Evolutionary conservation across 148 eudicot genomes (phyloP).

Genomic region (Cornus controversa): DNA sequence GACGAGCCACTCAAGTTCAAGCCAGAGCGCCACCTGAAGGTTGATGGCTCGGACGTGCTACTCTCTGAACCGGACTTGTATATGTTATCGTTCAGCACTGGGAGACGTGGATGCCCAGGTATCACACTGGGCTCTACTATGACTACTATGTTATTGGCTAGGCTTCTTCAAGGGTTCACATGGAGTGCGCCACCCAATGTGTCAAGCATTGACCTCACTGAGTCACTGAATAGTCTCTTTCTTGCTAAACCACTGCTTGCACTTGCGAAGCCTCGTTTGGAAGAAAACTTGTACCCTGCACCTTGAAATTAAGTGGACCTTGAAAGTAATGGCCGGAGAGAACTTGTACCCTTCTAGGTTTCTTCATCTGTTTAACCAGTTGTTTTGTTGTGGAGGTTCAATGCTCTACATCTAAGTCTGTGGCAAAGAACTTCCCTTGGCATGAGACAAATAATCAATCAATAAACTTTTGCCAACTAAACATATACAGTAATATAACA

Average conservation of each 20-base stretch:
- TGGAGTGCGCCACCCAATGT: too few relatives aligned
- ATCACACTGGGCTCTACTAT: not conserved
- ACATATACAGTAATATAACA: too few relatives aligned
- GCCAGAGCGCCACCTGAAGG: conserved; percentile 15
- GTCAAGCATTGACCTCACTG: not conserved
- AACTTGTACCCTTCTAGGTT: too few relatives aligned
- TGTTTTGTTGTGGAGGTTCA: too few relatives aligned
- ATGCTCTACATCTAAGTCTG: too few relatives aligned
- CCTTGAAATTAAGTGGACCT: not conserved
- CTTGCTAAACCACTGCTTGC: conserved; percentile 5
- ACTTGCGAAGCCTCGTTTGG: not conserved
- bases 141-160: not conserved
- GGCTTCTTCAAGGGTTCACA: conserved; percentile 15
- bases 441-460: too few relatives aligned
- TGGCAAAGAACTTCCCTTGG: too few relatives aligned
- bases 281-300: not conserved
- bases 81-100: conserved; percentile 11
- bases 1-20: not conserved
- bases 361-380: too few relatives aligned
- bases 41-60: not conserved
- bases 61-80: not conserved
- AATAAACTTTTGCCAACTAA: too few relatives aligned
- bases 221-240: not conserved
- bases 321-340: too few relatives aligned
- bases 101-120: conserved; percentile 3